phyloP scores from a whole-genome alignment of 2,329 filamentous ascomycete genomes.

The Phialophora tarda region DNA sequence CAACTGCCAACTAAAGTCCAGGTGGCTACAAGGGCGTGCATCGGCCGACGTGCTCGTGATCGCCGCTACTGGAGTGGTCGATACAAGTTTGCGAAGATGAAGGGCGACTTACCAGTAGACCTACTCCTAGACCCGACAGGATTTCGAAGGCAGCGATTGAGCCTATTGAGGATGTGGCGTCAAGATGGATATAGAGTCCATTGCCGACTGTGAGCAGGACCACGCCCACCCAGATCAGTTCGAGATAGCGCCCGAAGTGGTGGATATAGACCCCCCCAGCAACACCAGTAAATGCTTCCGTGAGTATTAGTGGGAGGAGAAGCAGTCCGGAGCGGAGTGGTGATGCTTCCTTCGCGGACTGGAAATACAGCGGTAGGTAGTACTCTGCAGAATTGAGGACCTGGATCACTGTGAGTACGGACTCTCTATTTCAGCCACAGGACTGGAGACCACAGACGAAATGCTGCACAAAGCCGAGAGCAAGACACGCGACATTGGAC shows the following conservation, averaged over 20 bases:
- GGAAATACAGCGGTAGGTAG: conserved; percentile 75
- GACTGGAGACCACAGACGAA: conserved; percentile 57
- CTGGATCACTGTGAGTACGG: conserved; percentile 17
- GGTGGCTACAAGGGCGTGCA: neutral
- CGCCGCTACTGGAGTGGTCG: neutral
- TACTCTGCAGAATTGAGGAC: conserved; percentile 71
- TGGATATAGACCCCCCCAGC: conserved; percentile 56
- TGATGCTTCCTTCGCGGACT: conserved; percentile 69
- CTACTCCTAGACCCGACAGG: conserved; percentile 50
- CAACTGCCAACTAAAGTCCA: neutral
- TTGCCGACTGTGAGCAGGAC: conserved; percentile 52
- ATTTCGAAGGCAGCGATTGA: conserved; percentile 43
- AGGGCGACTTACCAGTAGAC: conserved; percentile 46
- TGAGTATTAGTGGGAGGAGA: conserved; percentile 65
- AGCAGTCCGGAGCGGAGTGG: conserved; percentile 60
- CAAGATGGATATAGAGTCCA: conserved; percentile 54
- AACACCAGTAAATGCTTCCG: conserved; percentile 53
- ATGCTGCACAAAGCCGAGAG: conserved; percentile 55
- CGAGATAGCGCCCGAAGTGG: conserved; percentile 54
- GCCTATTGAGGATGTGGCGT: neutral
- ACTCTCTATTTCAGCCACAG: neutral
- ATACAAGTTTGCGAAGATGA: neutral
- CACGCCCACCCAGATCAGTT: conserved; percentile 53
- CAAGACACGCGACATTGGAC: conserved; percentile 56
- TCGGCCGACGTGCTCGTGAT: neutral